A percentile compares a stretch with the other conserved stretches of the same genome.
Conservation (phyloP, 1,284 basidiomycete genomes). For the Ceratobasidium sp. region DNA sequence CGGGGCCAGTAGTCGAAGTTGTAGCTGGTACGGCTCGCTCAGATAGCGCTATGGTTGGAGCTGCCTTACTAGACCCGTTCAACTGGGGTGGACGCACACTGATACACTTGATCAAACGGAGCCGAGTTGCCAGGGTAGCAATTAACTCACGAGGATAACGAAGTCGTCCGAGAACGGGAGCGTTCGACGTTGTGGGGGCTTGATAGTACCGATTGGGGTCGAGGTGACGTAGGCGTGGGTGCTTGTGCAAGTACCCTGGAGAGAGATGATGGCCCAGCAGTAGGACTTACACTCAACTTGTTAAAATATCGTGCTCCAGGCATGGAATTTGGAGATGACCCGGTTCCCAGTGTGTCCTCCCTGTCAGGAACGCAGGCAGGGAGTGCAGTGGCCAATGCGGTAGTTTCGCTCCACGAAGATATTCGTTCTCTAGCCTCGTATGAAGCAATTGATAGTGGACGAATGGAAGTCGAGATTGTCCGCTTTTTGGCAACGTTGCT, state of each 20-base stretch:
- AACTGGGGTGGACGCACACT: constrained; percentile 62
- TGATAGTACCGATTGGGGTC: constrained; percentile 42
- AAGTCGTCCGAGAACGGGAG: constrained; percentile 42
- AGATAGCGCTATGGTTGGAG: constrained; percentile 76
- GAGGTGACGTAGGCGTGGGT: constrained; percentile 51
- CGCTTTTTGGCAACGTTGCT: constrained; percentile 67
- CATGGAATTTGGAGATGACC: constrained; percentile 23
- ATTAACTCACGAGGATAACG: constrained; percentile 46
- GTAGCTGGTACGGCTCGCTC: constrained; percentile 65
- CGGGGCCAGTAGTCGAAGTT: constrained; percentile 54
- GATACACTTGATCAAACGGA: background rate
- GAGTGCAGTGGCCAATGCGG: constrained; percentile 46
- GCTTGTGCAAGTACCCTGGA: constrained; percentile 82
- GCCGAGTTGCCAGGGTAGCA: background rate
- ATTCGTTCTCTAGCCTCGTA: constrained; percentile 48
- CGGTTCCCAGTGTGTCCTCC: constrained; percentile 41
- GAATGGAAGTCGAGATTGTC: constrained; percentile 62
- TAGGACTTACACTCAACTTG: constrained; percentile 77
- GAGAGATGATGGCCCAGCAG: constrained; percentile 78
- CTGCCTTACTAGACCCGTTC: constrained; percentile 66
- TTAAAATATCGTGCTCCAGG: constrained; percentile 49
- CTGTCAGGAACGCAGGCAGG: constrained; percentile 27
- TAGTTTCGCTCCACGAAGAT: constrained; percentile 46
- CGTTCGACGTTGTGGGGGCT: constrained; percentile 37
- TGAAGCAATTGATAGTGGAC: constrained; percentile 49